Percentiles rank a stretch among this genome's conserved stretches.
These are phyloP conservation scores for Arthrobotrys megalospora DNA, from an alignment of 2,329 filamentous ascomycete genomes.

Conservation along the genomic window DNA sequence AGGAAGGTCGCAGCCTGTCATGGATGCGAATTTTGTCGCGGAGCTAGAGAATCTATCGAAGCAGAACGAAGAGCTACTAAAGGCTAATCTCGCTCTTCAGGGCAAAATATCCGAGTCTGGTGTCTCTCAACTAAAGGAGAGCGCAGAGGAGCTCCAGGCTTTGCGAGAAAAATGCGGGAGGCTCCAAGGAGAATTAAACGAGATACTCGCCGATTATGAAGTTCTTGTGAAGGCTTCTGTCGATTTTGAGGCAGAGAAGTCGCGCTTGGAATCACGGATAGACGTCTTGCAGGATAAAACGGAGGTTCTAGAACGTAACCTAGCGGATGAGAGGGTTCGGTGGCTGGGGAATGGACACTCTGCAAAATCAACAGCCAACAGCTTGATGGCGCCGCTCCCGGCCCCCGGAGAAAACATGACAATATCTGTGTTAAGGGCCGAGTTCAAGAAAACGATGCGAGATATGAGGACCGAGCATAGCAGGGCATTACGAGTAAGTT, in stretches of 20 bases:
- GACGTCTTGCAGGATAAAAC: conserved; percentile 77
- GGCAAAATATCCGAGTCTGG: conserved; percentile 30
- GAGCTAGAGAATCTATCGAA: conserved; percentile 68
- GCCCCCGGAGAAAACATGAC: conserved; percentile 73
- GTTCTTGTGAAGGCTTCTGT: conserved; percentile 79
- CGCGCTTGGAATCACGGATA: conserved; percentile 75
- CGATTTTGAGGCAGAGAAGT: conserved; percentile 80
- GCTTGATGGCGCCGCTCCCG: conserved; percentile 64
- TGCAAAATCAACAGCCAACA: conserved; percentile 70
- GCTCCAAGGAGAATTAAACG: conserved; percentile 77
- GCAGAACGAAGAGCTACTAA: conserved; percentile 63
- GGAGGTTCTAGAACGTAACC: conserved; percentile 75
- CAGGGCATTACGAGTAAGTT: conserved; percentile 76
- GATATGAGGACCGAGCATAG: conserved; percentile 78
- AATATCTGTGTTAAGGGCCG: conserved; percentile 78
- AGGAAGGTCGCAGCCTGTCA: conserved; percentile 62
- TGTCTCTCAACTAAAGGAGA: conserved; percentile 29
- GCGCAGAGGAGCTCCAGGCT: conserved; percentile 63
- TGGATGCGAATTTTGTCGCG: conserved; percentile 63
- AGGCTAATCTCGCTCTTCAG: conserved; percentile 48
- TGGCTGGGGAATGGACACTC: conserved; percentile 72
- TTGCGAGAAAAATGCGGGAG: conserved; percentile 71
- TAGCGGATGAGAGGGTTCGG: conserved; percentile 78
- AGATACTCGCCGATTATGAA: conserved; percentile 80
- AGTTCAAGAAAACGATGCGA: conserved; percentile 86